Evolutionary conservation across 2,329 filamentous ascomycete genomes (phyloP).

Genomic region (Colletotrichum musae): DNA sequence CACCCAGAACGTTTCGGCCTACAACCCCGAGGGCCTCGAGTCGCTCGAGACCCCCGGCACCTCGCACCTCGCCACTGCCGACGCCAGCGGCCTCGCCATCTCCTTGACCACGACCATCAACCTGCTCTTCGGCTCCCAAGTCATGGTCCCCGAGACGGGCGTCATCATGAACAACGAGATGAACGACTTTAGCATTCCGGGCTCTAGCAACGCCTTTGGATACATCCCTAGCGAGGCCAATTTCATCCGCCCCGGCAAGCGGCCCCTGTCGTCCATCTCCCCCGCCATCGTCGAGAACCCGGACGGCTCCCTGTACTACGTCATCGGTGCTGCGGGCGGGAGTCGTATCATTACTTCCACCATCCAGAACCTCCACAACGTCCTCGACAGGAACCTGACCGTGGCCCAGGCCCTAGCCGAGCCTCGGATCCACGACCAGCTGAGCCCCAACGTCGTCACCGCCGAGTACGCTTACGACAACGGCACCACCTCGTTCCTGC

Average conservation of each 20-base stretch:
- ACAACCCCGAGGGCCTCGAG: slow-evolving; percentile 63
- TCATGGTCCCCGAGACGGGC: slow-evolving; percentile 87
- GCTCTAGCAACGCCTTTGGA: slow-evolving; percentile 79
- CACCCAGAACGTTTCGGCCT: slow-evolving; percentile 56
- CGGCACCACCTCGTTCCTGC: slow-evolving; percentile 75
- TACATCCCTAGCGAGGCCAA: slow-evolving; percentile 82
- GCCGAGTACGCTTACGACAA: slow-evolving; percentile 85
- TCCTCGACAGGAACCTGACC: slow-evolving; percentile 77
- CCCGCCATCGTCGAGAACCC: slow-evolving; percentile 82
- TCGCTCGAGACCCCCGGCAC: slow-evolving; percentile 76
- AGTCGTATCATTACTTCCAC: slow-evolving; percentile 88
- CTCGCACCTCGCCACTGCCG: slow-evolving; percentile 76
- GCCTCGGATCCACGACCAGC: slow-evolving; percentile 86
- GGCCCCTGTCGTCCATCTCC: slow-evolving; percentile 83
- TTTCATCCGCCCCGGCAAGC: slow-evolving; percentile 82
- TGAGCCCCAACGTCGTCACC: slow-evolving; percentile 76
- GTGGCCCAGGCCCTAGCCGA: slow-evolving; percentile 74
- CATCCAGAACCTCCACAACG: slow-evolving; percentile 82
- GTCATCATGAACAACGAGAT: slow-evolving; percentile 78
- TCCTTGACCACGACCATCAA: slow-evolving; percentile 88
- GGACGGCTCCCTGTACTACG: slow-evolving; percentile 78
- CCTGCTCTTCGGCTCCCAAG: slow-evolving; percentile 80
- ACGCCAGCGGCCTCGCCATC: slow-evolving; percentile 79
- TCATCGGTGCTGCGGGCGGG: slow-evolving; percentile 85
- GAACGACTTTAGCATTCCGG: slow-evolving; percentile 85